A percentile compares a stretch with the other conserved stretches of the same genome.
phyloP scores from a whole-genome alignment of 148 eudicot genomes.

The Rhododendron williamsianum region DNA sequence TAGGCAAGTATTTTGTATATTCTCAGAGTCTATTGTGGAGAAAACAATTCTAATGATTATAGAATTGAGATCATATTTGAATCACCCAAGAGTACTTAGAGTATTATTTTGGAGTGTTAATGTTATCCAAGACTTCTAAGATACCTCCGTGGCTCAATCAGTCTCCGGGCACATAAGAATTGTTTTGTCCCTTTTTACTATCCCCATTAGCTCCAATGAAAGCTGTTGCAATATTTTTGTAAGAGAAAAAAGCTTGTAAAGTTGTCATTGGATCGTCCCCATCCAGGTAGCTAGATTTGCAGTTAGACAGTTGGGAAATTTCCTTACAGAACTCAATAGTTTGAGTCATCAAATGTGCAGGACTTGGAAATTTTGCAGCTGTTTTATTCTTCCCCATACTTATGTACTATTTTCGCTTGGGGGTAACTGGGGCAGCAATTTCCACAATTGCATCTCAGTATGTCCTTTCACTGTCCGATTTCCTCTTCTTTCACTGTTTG shows the following conservation, averaged over 20 bases:
- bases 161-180: neutral
- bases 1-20: constrained; percentile 49
- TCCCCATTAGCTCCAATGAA: neutral
- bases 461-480: constrained; percentile 21
- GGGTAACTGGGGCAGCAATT: constrained; percentile 87
- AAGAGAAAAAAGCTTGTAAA: neutral
- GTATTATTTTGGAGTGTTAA: neutral
- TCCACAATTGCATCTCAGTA: constrained; percentile 89
- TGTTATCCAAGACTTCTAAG: neutral
- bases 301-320: neutral
- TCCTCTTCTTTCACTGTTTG: neutral
- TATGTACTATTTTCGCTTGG: constrained; percentile 60
- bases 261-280: neutral
- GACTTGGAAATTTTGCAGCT: constrained; percentile 72
- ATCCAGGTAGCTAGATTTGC: neutral
- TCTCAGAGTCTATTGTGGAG: neutral
- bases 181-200: neutral
- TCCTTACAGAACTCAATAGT: neutral
- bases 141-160: neutral
- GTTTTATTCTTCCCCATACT: constrained; percentile 69
- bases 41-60: neutral
- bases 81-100: neutral
- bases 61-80: neutral
- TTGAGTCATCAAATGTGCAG: constrained; percentile 33
- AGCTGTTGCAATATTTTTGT: neutral